Conservation (phyloP, 345 rosid genomes). For the Triadica sebifera region DNA sequence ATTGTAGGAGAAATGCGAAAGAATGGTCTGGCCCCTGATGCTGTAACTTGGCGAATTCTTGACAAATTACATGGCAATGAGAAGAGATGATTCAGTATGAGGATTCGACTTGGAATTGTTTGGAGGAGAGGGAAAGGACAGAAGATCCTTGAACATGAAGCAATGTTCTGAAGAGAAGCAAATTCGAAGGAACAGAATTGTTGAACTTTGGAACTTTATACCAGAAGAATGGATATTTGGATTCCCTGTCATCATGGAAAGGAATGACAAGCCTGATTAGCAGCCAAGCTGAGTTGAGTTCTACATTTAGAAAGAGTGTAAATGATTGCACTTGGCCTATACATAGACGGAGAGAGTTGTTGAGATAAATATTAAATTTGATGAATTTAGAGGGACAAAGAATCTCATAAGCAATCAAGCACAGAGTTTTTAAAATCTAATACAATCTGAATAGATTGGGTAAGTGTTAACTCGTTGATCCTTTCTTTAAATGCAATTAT, state of each 20-base stretch:
- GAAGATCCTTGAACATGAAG: not conserved
- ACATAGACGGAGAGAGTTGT: no score
- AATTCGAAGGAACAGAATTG: not conserved
- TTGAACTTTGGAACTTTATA: not conserved
- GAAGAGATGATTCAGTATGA: conserved; percentile 15
- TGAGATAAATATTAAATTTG: no score
- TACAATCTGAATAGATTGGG: no score
- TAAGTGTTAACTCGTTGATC: no score
- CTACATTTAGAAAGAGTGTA: no score
- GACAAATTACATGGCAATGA: conserved; percentile 53
- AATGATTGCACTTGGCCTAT: no score
- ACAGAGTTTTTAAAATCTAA: no score
- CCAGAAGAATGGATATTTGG: not conserved
- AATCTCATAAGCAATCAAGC: not conserved
- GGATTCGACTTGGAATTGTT: conserved; percentile 1
- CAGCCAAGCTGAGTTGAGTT: no score
- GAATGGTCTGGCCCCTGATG: conserved; percentile 67
- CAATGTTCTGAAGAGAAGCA: not conserved
- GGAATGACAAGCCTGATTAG: not conserved
- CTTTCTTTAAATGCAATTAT: no score
- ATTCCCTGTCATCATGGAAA: not conserved
- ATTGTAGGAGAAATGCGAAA: conserved; percentile 70
- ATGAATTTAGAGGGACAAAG: not conserved
- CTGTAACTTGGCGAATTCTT: conserved; percentile 84
- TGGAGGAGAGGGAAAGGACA: not conserved